phyloP scores from a whole-genome alignment of 345 rosid species.

The Syzygium grande region DNA sequence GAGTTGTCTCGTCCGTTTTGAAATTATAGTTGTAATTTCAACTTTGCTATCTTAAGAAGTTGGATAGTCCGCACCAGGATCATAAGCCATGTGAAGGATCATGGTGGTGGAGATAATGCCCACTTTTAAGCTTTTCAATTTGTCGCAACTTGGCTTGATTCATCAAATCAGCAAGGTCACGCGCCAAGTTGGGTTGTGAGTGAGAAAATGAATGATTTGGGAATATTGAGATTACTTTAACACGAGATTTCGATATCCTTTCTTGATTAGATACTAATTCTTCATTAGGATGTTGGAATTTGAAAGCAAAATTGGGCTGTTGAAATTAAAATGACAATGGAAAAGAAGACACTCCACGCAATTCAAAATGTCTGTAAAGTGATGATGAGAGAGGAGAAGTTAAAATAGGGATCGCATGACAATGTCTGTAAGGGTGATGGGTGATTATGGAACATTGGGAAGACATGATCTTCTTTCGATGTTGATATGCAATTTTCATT shows the following conservation, averaged over 20 bases:
- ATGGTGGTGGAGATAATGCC: neutral
- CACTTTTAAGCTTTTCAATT: neutral
- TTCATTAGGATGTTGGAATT: neutral
- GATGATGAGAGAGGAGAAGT: neutral
- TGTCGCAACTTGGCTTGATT: neutral
- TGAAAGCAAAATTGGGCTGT: neutral
- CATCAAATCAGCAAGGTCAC: neutral
- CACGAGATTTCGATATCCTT: neutral
- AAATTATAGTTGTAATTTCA: neutral
- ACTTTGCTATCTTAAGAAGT: neutral
- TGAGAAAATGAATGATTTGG: neutral
- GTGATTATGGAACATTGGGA: neutral
- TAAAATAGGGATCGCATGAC: neutral
- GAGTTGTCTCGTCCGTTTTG: neutral
- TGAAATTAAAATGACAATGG: neutral
- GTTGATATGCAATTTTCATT: accelerated
- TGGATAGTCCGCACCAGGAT: neutral
- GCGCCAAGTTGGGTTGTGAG: neutral
- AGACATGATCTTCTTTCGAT: neutral
- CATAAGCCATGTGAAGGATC: neutral
- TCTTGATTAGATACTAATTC: neutral
- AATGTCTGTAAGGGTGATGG: neutral
- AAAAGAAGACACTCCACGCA: neutral
- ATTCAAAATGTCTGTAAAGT: neutral
- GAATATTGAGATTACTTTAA: neutral